Conservation (phyloP, 164 flowering plant species). For the Macadamia integrifolia region DNA sequence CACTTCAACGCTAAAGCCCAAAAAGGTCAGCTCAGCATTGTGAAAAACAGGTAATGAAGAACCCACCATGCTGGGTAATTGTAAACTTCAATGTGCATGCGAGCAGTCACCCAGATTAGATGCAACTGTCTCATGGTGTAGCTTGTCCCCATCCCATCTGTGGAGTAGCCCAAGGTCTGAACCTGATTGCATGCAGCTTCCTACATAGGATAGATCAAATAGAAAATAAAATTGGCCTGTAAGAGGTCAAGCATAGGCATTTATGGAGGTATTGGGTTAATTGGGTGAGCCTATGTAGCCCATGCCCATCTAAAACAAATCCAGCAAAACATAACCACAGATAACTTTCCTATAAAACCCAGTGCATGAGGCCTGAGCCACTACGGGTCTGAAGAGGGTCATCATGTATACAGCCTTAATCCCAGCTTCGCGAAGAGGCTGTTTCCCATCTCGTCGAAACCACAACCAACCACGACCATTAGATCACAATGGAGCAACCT, state of each 20-base stretch:
- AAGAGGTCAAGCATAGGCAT: background rate
- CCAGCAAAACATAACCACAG: background rate
- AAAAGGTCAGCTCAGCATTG: slow-evolving; percentile 5
- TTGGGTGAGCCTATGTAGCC: background rate
- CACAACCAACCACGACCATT: no score
- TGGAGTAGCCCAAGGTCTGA: slow-evolving; percentile 91
- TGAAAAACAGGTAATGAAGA: background rate
- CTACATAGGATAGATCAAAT: slow-evolving; percentile 27
- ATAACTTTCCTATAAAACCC: no score
- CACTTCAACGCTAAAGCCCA: background rate
- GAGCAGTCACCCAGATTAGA: slow-evolving; percentile 98
- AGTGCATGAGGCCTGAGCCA: no score
- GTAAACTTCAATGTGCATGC: slow-evolving; percentile 97
- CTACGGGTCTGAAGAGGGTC: no score
- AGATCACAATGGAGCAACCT: no score
- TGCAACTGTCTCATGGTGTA: slow-evolving; percentile 80
- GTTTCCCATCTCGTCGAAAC: no score
- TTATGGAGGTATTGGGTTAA: background rate
- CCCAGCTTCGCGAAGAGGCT: no score
- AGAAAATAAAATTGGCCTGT: background rate
- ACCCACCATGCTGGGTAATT: slow-evolving; percentile 94
- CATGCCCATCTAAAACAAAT: background rate
- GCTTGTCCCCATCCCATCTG: slow-evolving; percentile 96
- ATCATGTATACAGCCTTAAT: no score
- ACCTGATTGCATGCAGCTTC: slow-evolving; percentile 97